Evolutionary conservation across 495 filamentous ascomycete genomes (phyloP).

Genomic region (Daldinia concentrica): DNA sequence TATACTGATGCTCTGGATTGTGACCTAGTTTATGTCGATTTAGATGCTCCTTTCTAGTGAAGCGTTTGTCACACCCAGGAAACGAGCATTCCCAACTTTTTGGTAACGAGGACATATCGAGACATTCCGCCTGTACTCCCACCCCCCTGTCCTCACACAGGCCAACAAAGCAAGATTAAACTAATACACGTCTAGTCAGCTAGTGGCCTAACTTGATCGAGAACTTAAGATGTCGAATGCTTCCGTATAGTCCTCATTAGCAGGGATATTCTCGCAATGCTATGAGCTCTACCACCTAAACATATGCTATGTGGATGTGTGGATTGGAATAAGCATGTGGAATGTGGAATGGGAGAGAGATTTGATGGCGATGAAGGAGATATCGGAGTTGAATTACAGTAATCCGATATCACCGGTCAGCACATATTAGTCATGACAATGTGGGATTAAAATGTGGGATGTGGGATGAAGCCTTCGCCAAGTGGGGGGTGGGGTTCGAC

Average conservation of each 20-base stretch:
- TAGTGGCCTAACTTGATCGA: neutral
- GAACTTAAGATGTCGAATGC: neutral
- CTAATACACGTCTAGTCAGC: neutral
- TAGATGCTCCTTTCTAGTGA: conserved; percentile 38
- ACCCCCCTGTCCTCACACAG: conserved; percentile 3
- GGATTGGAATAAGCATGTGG: conserved; percentile 8
- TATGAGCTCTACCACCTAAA: conserved; percentile 10
- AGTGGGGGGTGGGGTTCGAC: neutral
- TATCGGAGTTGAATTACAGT: conserved; percentile 14
- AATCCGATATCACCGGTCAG: conserved; percentile 15
- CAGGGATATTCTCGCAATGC: neutral
- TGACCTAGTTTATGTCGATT: conserved; percentile 36
- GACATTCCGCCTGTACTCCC: neutral
- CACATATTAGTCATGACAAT: conserved; percentile 20
- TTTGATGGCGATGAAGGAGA: conserved; percentile 12
- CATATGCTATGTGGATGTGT: conserved; percentile 1
- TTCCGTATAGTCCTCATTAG: neutral
- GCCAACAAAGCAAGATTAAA: neutral
- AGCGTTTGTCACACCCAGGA: conserved; percentile 36
- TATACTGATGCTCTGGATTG: conserved; percentile 34
- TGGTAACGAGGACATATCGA: conserved; percentile 25
- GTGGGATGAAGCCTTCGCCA: conserved; percentile 12
- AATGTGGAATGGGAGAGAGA: conserved; percentile 2
- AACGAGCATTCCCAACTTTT: conserved; percentile 28
- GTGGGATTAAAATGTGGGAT: conserved; percentile 30